Conservation (phyloP, 139 green algal genomes). For the Haematococcus sp. region DNA sequence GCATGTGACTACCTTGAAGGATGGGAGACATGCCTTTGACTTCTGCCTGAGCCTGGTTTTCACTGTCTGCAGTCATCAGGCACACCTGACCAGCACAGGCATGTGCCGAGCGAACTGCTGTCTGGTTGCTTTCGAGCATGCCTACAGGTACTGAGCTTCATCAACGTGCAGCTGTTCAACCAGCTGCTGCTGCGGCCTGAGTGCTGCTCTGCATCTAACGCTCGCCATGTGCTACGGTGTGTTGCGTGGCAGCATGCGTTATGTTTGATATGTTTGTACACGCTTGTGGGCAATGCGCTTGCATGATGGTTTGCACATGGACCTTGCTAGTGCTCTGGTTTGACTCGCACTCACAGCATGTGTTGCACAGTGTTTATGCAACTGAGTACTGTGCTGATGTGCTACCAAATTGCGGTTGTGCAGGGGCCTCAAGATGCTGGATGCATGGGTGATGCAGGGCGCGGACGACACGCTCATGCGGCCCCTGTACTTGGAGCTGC, state of each 20-base stretch:
- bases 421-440: conserved; percentile 9
- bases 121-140: conserved; percentile 41
- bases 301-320: too few relatives aligned
- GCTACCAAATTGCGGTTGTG: too few relatives aligned
- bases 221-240: conserved; percentile 79
- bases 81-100: neutral
- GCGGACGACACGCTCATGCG: neutral
- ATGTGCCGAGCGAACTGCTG: too few relatives aligned
- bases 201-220: conserved; percentile 96
- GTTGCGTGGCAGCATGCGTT: conserved; percentile 81
- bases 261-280: neutral
- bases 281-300: too few relatives aligned
- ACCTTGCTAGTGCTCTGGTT: too few relatives aligned
- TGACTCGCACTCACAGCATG: too few relatives aligned
- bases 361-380: too few relatives aligned
- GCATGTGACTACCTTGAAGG: too few relatives aligned
- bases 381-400: too few relatives aligned
- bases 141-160: conserved; percentile 88
- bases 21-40: too few relatives aligned
- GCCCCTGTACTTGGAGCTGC: conserved; percentile 26
- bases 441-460: conserved; percentile 3
- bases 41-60: too few relatives aligned
- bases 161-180: conserved; percentile 97
- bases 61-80: neutral
- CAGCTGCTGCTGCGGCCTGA: conserved; percentile 93